Percentiles rank a stretch among this genome's conserved stretches.
Evolutionary conservation across 495 filamentous ascomycete genomes (phyloP).

Genomic region (Aspergillus nidulans): DNA sequence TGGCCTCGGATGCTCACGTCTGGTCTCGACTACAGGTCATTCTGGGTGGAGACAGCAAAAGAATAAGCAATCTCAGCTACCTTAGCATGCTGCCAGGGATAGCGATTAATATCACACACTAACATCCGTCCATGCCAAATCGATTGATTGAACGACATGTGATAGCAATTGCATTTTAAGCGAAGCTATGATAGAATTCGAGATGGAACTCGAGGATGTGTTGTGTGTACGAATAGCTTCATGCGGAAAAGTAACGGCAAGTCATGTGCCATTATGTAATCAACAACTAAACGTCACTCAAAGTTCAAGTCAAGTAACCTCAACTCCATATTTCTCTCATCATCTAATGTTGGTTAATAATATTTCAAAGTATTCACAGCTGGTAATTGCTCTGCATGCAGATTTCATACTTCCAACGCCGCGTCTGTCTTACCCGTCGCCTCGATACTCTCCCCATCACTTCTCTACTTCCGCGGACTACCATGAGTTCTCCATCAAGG

Average conservation of each 20-base stretch:
- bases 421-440: background rate
- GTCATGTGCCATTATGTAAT: slow-evolving; percentile 3
- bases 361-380: background rate
- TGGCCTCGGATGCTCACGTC: background rate
- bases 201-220: too few relatives aligned
- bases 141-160: too few relatives aligned
- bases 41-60: background rate
- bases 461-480: background rate
- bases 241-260: too few relatives aligned
- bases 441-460: background rate
- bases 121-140: too few relatives aligned
- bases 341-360: background rate
- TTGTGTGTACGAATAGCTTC: too few relatives aligned
- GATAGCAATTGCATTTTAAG: too few relatives aligned
- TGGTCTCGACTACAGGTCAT: background rate
- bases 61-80: background rate
- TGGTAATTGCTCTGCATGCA: slow-evolving; percentile 1
- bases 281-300: slow-evolving; percentile 3
- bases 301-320: background rate
- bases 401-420: background rate
- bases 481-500: slow-evolving; percentile 30
- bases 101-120: background rate
- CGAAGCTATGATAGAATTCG: too few relatives aligned
- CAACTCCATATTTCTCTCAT: background rate
- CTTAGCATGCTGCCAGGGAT: background rate